Evolutionary conservation across 768 basidiomycete species (phyloP).

Genomic region (Russula emetica): DNA sequence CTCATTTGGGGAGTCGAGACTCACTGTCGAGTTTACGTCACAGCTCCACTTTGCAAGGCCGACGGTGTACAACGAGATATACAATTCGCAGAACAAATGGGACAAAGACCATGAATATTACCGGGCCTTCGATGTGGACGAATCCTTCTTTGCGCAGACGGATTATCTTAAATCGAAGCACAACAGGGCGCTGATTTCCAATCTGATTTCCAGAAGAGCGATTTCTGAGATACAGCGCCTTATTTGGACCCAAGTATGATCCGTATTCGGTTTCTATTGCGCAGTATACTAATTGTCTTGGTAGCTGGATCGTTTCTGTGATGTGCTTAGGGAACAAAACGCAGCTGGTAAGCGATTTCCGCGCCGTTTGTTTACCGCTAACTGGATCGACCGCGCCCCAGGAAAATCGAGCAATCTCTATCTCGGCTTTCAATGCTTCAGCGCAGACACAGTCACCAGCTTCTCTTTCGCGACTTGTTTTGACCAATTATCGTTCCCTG

Average conservation of each 20-base stretch:
- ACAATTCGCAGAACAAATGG: slow-evolving; percentile 30
- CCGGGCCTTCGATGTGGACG: slow-evolving; percentile 36
- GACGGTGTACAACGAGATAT: slow-evolving; percentile 19
- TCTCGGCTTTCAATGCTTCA: slow-evolving; percentile 41
- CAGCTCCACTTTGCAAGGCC: slow-evolving; percentile 21
- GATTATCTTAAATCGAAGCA: slow-evolving; percentile 36
- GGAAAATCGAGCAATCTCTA: slow-evolving; percentile 36
- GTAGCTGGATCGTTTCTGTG: slow-evolving; percentile 37
- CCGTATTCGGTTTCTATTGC: background rate
- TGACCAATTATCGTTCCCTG: slow-evolving; percentile 34
- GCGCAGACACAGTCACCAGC: slow-evolving; percentile 43
- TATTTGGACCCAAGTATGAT: slow-evolving; percentile 35
- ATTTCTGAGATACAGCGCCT: slow-evolving; percentile 37
- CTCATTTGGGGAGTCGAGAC: background rate
- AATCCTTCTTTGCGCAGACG: slow-evolving; percentile 38
- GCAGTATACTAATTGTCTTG: background rate
- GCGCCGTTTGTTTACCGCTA: no score
- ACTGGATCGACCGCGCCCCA: background rate
- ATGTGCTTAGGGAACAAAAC: slow-evolving; percentile 10
- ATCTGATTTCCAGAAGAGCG: slow-evolving; percentile 40
- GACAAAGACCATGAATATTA: slow-evolving; percentile 41
- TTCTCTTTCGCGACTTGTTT: slow-evolving; percentile 40
- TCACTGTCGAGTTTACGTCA: background rate
- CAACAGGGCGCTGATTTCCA: slow-evolving; percentile 35
- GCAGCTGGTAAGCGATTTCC: slow-evolving; percentile 5